These are phyloP conservation scores for Suillus sp. DNA, from an alignment of 768 basidiomycete genomes.

Conservation along the genomic window DNA sequence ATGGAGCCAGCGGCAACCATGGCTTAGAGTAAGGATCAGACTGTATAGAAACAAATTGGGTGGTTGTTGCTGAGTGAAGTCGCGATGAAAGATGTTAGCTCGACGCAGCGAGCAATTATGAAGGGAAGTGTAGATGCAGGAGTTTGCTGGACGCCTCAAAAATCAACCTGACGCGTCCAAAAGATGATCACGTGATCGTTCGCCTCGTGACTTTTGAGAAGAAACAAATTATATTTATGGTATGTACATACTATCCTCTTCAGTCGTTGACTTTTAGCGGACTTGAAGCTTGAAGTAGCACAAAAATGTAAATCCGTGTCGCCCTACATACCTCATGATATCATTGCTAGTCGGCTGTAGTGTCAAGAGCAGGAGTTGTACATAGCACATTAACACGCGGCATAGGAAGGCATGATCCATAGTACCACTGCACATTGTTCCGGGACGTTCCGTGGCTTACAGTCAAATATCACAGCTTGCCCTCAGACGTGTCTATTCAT, in stretches of 20 bases:
- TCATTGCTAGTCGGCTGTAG: not conserved
- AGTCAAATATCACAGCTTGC: not conserved
- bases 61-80: not conserved
- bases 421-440: not conserved
- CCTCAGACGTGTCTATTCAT: not conserved
- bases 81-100: conserved; percentile 5
- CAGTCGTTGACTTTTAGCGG: not conserved
- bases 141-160: not conserved
- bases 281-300: too few species aligned
- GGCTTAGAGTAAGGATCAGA: conserved; percentile 17
- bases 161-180: conserved; percentile 9
- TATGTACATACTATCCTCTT: not conserved
- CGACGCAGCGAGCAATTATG: not conserved
- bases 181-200: not conserved
- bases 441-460: not conserved
- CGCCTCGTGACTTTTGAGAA: not conserved
- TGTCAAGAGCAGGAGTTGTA: not conserved
- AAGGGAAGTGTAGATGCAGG: not conserved
- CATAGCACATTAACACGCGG: not conserved
- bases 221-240: not conserved
- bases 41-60: not conserved
- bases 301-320: not conserved
- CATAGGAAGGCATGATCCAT: not conserved
- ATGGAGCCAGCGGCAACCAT: conserved; percentile 90
- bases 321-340: not conserved